Evolutionary conservation across 208 protist genomes (phyloP).

Genomic region (Willaertia magna): DNA sequence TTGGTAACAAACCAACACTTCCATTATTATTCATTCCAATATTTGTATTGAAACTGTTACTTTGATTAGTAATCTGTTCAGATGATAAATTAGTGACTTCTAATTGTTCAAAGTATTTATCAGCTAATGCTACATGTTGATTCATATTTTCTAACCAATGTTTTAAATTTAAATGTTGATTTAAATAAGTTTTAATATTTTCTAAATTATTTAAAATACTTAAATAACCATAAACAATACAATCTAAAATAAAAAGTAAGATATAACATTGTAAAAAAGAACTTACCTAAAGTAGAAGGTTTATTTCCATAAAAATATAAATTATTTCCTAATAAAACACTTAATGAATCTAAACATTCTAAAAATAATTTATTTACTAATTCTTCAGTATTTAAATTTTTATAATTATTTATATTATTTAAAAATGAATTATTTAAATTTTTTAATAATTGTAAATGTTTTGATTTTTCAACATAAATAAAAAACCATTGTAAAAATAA

Average conservation of each 20-base stretch:
- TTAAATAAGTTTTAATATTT: too few relatives aligned
- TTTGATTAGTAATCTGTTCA: too few relatives aligned
- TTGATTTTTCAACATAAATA: not conserved
- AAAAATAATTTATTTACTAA: not conserved
- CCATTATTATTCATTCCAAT: too few relatives aligned
- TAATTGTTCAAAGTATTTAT: too few relatives aligned
- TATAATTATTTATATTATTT: not conserved
- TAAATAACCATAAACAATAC: not conserved
- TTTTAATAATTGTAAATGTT: not conserved
- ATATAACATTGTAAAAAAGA: too few relatives aligned
- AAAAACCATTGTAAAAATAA: not conserved
- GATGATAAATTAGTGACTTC: too few relatives aligned
- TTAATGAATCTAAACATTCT: not conserved
- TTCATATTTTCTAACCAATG: too few relatives aligned
- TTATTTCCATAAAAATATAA: not conserved
- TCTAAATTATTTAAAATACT: not conserved
- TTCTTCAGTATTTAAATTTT: not conserved
- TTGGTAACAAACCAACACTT: too few relatives aligned
- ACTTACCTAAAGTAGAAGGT: not conserved
- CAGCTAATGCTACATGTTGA: too few relatives aligned
- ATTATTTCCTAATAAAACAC: not conserved
- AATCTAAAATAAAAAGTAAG: not conserved
- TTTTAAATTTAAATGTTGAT: too few relatives aligned
- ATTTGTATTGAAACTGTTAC: too few relatives aligned
- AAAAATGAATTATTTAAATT: not conserved